Evolutionary conservation across 176 grass and related monocot genomes (phyloP).

Genomic region (Eragrostis curvula): DNA sequence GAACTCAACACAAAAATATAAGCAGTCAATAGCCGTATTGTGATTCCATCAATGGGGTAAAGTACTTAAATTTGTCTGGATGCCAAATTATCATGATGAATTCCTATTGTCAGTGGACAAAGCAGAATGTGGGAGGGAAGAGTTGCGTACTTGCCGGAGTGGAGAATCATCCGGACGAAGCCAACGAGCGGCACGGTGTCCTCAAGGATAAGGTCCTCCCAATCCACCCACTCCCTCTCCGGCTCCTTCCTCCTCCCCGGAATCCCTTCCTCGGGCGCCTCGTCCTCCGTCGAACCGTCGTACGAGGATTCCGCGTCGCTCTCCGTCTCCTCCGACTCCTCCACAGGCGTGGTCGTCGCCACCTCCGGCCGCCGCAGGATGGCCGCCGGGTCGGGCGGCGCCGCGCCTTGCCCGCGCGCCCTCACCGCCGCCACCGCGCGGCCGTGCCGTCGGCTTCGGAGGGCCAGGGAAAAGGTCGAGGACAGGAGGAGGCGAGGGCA

Average conservation of each 20-base stretch:
- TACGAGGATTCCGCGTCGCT: conserved; percentile 11
- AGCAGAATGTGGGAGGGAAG: not conserved
- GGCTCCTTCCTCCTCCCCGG: conserved; percentile 32
- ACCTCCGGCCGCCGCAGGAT: conserved; percentile 67
- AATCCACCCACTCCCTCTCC: conserved; percentile 73
- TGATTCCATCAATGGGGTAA: not conserved
- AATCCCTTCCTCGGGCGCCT: conserved; percentile 10
- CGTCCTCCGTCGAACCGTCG: conserved; percentile 10
- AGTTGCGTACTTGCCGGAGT: conserved; percentile 91
- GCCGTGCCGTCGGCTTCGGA: conserved; percentile 9
- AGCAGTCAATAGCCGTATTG: not conserved
- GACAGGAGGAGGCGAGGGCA: conserved; percentile 23
- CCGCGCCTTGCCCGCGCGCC: conserved; percentile 44
- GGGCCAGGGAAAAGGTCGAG: not conserved
- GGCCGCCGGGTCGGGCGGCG: conserved; percentile 46
- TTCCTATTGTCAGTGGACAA: not conserved
- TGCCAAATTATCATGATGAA: too few relatives aligned
- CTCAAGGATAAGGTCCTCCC: conserved; percentile 95
- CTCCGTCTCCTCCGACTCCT: conserved; percentile 35
- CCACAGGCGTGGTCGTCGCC: conserved; percentile 36
- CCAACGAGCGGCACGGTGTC: conserved; percentile 92
- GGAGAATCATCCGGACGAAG: conserved; percentile 96
- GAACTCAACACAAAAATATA: not conserved
- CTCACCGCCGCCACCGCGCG: conserved; percentile 44
- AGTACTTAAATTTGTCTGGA: too few relatives aligned